A percentile compares a stretch with the other conserved stretches of the same genome.
Conservation (phyloP, 306 rosid genomes). For the Citrullus colocynthis region DNA sequence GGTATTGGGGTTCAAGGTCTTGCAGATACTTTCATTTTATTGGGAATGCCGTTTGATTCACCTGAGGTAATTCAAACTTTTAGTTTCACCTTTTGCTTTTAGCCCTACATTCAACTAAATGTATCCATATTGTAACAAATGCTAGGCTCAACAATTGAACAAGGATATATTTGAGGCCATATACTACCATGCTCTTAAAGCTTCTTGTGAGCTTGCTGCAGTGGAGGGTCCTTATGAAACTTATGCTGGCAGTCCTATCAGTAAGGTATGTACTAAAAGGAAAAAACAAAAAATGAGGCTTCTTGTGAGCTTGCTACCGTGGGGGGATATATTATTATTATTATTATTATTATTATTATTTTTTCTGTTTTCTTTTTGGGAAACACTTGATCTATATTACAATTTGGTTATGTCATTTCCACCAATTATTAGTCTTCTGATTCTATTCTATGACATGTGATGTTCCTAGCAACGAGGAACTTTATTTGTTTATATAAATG, state of each 20-base stretch:
- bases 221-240: conserved; percentile 74
- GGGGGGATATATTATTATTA: too few relatives aligned
- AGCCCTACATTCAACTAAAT: conserved; percentile 7
- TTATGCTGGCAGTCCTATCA: conserved; percentile 67
- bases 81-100: neutral
- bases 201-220: conserved; percentile 65
- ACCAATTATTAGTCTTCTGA: neutral
- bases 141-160: conserved; percentile 87
- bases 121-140: conserved; percentile 5
- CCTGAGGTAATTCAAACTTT: conserved; percentile 47
- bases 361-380: too few relatives aligned
- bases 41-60: conserved; percentile 95
- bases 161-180: conserved; percentile 87
- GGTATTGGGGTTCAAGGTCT: conserved; percentile 99
- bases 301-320: too few relatives aligned
- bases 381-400: too few relatives aligned
- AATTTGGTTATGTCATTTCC: neutral
- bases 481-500: neutral
- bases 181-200: conserved; percentile 68
- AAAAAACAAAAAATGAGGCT: too few relatives aligned
- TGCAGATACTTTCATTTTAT: conserved; percentile 83
- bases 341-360: too few relatives aligned
- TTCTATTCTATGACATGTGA: neutral
- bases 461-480: neutral
- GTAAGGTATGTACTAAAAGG: conserved; percentile 37